Evolutionary conservation across 805 yeast species (phyloP), one percentile per base, ranked within the genome.

Genomic region (Yarrowia bubula): DNA sequence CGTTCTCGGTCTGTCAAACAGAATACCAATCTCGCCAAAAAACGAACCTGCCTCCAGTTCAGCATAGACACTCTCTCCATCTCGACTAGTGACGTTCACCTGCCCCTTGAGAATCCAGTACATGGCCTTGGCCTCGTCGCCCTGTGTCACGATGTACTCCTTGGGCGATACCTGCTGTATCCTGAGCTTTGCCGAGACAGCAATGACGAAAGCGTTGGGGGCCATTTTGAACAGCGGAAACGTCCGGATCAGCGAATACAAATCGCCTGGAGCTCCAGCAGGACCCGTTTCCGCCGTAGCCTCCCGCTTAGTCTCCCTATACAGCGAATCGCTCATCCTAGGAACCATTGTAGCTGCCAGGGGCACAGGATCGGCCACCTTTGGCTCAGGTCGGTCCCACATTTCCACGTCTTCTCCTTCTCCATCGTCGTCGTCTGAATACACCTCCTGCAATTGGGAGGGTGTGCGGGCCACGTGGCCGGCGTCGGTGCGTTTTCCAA

Each of bases 21-120:
- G 75, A 48, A 88, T 87, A 8, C 93, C 93, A 64, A 88, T 88
- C 71, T 89, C 93, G 13, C 95, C 95, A 72, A 88, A 89, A 68
- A 86, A 87, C 18, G 86, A 80, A 1, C 93, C 93, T 4, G 86
- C 81, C 3, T 82, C 80, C 8, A 88, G 75, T 71, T 86, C 91
- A 1, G 92, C 92, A 70, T 86, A 86, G 3, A 85, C 80, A 3
- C 89, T 82, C 74, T 88, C 93, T 33, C 91, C 92, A 71, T 88
- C 95, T 0, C 89, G 82, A 13, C 90, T 85, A 0, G 91, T 84
- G 11, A 89, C 90, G n/a, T 85, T 84, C 2, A 88, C 93, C 0
- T 86, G 81, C 2, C 95, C 95, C 70, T 88, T 83, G 14, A 88
- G 74, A 42, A 88, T 86, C 92, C 93, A 88, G 71, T 87, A 88